Conservation (phyloP, 2,329 filamentous ascomycete genomes). For the Pseudocercospora cruenta region DNA sequence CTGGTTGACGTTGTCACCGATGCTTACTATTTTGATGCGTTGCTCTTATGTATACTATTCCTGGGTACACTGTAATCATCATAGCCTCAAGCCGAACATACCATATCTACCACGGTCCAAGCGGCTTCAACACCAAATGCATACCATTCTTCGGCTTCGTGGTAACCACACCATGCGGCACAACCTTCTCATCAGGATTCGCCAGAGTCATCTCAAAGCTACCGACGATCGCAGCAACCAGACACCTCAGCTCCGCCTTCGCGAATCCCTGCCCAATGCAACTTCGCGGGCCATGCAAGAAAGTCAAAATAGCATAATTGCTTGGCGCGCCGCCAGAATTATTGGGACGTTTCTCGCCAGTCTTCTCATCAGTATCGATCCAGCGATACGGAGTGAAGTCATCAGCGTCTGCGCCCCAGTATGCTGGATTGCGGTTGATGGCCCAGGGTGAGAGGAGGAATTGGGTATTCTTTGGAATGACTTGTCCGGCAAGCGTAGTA, state of each 20-base stretch:
- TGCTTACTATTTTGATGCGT: neutral
- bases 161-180: constrained; percentile 32
- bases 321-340: constrained; percentile 74
- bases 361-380: constrained; percentile 43
- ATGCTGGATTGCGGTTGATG: constrained; percentile 45
- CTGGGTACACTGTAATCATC: neutral
- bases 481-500: constrained; percentile 44
- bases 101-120: constrained; percentile 23
- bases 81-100: neutral
- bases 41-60: neutral
- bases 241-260: constrained; percentile 35
- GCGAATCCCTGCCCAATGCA: constrained; percentile 84
- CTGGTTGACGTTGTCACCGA: too few species aligned
- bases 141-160: constrained; percentile 36
- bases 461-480: constrained; percentile 45
- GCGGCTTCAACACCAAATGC: constrained; percentile 29
- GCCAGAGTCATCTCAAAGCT: constrained; percentile 33
- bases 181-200: constrained; percentile 31
- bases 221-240: constrained; percentile 36
- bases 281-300: constrained; percentile 66
- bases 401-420: constrained; percentile 50
- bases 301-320: constrained; percentile 31
- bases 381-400: constrained; percentile 50
- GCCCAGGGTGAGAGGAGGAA: constrained; percentile 47
- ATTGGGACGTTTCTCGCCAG: constrained; percentile 40